phyloP scores from a whole-genome alignment of 306 rosid genomes.

The Fagus crenata region DNA sequence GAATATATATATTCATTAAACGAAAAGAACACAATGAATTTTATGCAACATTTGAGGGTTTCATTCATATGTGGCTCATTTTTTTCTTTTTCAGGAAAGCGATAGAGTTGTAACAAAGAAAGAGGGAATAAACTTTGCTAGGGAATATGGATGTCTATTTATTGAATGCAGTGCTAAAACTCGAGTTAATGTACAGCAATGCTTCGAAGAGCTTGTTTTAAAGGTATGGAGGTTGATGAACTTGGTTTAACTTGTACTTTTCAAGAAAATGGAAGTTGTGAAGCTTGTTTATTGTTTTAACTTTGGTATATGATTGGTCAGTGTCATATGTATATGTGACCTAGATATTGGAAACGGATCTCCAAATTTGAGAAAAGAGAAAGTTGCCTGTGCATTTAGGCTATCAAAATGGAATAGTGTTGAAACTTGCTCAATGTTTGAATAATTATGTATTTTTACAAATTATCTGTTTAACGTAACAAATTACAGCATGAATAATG shows the following conservation, averaged over 20 bases:
- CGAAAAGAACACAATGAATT: background rate
- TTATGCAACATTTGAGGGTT: slow-evolving; percentile 9
- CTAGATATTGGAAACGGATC: background rate
- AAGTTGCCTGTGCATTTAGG: background rate
- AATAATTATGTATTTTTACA: background rate
- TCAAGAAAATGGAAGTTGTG: background rate
- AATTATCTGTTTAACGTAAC: background rate
- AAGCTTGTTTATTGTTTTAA: background rate
- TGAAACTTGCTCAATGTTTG: background rate
- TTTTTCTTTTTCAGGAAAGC: slow-evolving; percentile 64
- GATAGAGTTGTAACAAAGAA: slow-evolving; percentile 83
- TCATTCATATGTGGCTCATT: slow-evolving; percentile 25
- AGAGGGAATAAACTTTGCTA: slow-evolving; percentile 86
- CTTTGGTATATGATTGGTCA: slow-evolving; percentile 4
- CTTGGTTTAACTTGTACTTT: background rate
- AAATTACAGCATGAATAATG: slow-evolving; percentile 10
- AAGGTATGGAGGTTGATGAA: slow-evolving; percentile 50
- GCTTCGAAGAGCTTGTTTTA: slow-evolving; percentile 96
- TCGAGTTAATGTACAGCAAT: slow-evolving; percentile 83
- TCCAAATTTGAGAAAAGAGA: background rate
- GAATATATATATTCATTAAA: background rate
- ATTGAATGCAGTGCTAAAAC: slow-evolving; percentile 98
- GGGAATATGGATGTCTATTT: slow-evolving; percentile 93
- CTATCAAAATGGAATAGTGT: background rate
- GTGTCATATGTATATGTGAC: background rate